These are phyloP conservation scores for Hylodesmum podocarpum DNA, from an alignment of 306 rosid genomes.

Conservation along the genomic window DNA sequence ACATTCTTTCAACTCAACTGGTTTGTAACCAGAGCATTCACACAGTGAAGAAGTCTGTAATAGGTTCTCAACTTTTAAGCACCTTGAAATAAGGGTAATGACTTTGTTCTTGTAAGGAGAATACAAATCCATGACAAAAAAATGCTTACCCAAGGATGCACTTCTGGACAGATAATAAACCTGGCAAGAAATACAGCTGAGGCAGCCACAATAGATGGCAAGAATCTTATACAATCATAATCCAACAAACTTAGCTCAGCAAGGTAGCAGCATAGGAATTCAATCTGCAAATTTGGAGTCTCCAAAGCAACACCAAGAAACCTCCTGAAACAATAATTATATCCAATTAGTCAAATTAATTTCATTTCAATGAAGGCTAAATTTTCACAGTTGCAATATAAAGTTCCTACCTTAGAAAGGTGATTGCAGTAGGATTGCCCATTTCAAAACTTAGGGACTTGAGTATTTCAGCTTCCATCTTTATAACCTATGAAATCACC, in stretches of 20 bases:
- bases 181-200: conserved; percentile 66
- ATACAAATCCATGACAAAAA: not conserved
- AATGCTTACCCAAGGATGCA: conserved; percentile 73
- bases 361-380: not conserved
- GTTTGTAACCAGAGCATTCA: conserved; percentile 49
- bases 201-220: conserved; percentile 84
- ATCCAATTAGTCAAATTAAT: conserved; percentile 1
- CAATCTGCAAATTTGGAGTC: conserved; percentile 49
- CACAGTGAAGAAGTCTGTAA: conserved; percentile 47
- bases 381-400: not conserved
- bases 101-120: not conserved
- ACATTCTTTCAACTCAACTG: conserved; percentile 60
- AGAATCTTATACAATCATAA: conserved; percentile 55
- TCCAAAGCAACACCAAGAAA: conserved; percentile 44
- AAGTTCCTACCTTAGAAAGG: conserved; percentile 59
- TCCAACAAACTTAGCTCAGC: conserved; percentile 85
- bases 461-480: conserved; percentile 83
- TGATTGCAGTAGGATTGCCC: conserved; percentile 71
- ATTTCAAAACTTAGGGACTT: conserved; percentile 67
- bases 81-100: not conserved
- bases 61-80: not conserved
- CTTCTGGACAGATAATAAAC: conserved; percentile 50
- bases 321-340: conserved; percentile 39
- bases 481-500: conserved; percentile 49
- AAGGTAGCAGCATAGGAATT: conserved; percentile 59